These are phyloP conservation scores for Misopates orontium DNA, from an alignment of 257 asterid species.

Conservation along the genomic window DNA sequence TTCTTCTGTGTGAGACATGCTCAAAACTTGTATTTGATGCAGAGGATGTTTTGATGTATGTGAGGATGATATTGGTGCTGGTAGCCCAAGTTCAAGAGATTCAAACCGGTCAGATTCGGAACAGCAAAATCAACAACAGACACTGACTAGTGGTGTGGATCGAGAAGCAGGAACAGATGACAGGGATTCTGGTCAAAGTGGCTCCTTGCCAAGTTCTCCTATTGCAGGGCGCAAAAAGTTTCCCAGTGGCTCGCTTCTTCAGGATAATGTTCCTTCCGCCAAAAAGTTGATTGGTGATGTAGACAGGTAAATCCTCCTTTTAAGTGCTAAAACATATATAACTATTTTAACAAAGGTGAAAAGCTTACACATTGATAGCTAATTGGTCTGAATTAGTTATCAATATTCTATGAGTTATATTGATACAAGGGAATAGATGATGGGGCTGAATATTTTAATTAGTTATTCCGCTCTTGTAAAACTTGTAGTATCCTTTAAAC, in stretches of 20 bases:
- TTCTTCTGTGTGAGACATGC: too few relatives aligned
- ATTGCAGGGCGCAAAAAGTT: constrained; percentile 44
- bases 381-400: neutral
- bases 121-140: constrained; percentile 40
- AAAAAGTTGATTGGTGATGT: constrained; percentile 60
- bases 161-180: constrained; percentile 50
- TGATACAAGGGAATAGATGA: too few relatives aligned
- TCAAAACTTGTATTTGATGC: constrained; percentile 32
- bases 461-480: neutral
- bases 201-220: constrained; percentile 45
- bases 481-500: neutral
- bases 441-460: constrained; percentile 1
- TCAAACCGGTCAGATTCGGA: constrained; percentile 55
- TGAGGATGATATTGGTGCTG: constrained; percentile 66
- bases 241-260: constrained; percentile 62
- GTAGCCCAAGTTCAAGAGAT: constrained; percentile 69
- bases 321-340: constrained; percentile 1
- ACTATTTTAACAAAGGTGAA: constrained; percentile 1
- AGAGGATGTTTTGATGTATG: constrained; percentile 93
- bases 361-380: neutral
- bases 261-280: constrained; percentile 52
- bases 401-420: too few relatives aligned
- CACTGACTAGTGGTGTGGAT: constrained; percentile 37
- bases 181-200: constrained; percentile 47
- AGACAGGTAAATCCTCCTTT: constrained; percentile 61